Evolutionary conservation across 179 eudicot species (phyloP), one percentile per base, ranked within the genome.

Genomic region (Silene noctiflora): DNA sequence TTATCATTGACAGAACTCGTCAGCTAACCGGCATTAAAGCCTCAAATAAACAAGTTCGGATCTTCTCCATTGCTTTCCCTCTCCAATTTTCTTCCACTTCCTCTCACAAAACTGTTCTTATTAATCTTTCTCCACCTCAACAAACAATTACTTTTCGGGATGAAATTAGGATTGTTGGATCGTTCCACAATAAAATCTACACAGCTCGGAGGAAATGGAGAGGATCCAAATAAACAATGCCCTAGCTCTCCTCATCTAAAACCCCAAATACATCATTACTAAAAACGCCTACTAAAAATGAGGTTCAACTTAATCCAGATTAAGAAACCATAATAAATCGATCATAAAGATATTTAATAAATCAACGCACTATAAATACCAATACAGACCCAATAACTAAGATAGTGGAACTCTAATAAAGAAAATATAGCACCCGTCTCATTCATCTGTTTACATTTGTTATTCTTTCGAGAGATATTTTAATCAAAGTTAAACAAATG

Each of bases 251-350:
- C 20, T 25, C 6, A 71, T 20, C 74, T 25, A 25, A 71, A n/a
- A 16, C 60, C 44, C 74, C 61, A 48, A 70, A 48, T 51, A 53
- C 46, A 53, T 29, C 62, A 71, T 53, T 16, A 7, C 16, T 24
- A 55, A n/a, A n/a, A n/a, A n/a, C n/a, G n/a, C n/a, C n/a, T 16
- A 7, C 16, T 24, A 55, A 27, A 7, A 53, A 53, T 71, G 31
- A 55, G 17, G 3, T 71, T 29, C 24, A 51, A 71, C 22, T 55
- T 61, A 7, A 10, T 25, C 44, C 44, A 53, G 48, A 71, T 53
- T 25, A 51, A 53, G 46, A 70, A 71, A 71, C 73, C 62, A 55
- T 64, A 71, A 55, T 29, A 27, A 29, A 71, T 17, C 60, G 3
- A 4, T 46, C 60, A 67, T 16, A 31, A 3, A 29, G 46, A 66